Base-by-base conservation (phyloP, 345 rosid genomes). In the Moricandia arvensis region DNA sequence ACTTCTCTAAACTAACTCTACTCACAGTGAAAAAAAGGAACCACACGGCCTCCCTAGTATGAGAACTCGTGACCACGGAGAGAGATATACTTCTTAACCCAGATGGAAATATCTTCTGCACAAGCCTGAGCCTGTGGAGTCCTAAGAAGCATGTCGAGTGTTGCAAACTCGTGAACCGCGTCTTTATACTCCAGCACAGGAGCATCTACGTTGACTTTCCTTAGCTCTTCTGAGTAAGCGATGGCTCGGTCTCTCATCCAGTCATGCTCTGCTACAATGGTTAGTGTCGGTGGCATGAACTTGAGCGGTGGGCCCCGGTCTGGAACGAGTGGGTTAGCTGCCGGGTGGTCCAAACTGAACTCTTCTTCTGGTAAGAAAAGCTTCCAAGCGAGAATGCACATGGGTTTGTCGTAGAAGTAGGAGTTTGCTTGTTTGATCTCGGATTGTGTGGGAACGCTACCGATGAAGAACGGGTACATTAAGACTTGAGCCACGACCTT, bases 171-270 rank as follows among this genome's bases (percentile, higher is more conserved):
- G 37, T 94, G 98, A 67, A 91, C 96, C 6, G 96, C 95, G 68
- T 91, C 97, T 80, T 94, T 94, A 31, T 94, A 94, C 77, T 94
- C 97, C 12, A 91, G 85, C 41, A 94, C 91, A 5, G 97, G 97
- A 31, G 97, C 89, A 73, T 91, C 93, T 0, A 91, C 97, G 43
- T 91, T 90, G 37, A 90, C 95, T 78, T 91, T 94, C 17, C 97
- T 80, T 15, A 94, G 83, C 73, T 86, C 96, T 80, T 94, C 96
- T 0, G 96, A 89, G 85, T 91, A 94, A 53, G 95, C 91, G n/a
- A 94, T 89, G 77, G 93, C 98, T 55, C 93, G 85, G 62, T 94
- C 98, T 78, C 91, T 89, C 98, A 91, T 94, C 95, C 96, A 94
- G 81, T 91, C 98, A 24, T 87, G 96, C 78, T 93, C 97, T 24